Evolutionary conservation across 1,139 yeast genomes (phyloP).

Genomic region (Cylindricascospora bacillispora): DNA sequence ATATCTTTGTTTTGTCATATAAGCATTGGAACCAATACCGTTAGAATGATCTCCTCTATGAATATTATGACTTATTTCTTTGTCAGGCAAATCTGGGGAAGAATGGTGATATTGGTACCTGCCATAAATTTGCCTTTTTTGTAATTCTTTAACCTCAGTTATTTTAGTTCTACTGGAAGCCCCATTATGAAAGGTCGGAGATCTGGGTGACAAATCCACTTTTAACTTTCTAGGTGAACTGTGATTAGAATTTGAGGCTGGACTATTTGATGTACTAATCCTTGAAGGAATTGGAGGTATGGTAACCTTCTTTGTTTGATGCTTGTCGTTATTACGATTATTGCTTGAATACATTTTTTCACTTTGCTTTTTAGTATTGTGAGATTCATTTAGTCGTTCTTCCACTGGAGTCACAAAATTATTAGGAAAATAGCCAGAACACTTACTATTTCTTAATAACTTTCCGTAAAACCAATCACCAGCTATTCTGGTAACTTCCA

Average conservation of each 20-base stretch:
- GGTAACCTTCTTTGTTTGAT: conserved; percentile 1
- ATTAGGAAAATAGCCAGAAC: conserved; percentile 71
- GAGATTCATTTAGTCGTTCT: conserved; percentile 13
- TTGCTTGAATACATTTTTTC: not conserved
- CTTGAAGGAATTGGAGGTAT: conserved; percentile 4
- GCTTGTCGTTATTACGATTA: not conserved
- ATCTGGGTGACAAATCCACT: too few relatives aligned
- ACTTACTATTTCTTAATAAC: conserved; percentile 61
- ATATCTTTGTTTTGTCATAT: conserved; percentile 1
- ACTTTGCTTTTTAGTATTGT: conserved; percentile 1
- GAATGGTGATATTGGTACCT: too few relatives aligned
- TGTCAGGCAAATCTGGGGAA: conserved; percentile 7
- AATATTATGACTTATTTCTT: conserved; percentile 1
- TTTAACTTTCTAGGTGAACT: too few relatives aligned
- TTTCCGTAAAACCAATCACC: conserved; percentile 91
- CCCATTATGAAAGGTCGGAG: too few relatives aligned
- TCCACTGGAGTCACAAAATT: conserved; percentile 64
- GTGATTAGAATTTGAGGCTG: too few relatives aligned
- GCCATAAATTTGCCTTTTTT: too few relatives aligned
- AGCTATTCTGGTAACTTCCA: conserved; percentile 75
- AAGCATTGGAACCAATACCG: not conserved
- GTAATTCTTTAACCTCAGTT: too few relatives aligned
- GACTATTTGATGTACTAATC: too few relatives aligned
- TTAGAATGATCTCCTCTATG: too few relatives aligned
- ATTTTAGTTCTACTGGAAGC: too few relatives aligned